These are phyloP conservation scores for Xylariaceae sp. DNA, from an alignment of 2,329 filamentous ascomycete species.

Conservation along the genomic window DNA sequence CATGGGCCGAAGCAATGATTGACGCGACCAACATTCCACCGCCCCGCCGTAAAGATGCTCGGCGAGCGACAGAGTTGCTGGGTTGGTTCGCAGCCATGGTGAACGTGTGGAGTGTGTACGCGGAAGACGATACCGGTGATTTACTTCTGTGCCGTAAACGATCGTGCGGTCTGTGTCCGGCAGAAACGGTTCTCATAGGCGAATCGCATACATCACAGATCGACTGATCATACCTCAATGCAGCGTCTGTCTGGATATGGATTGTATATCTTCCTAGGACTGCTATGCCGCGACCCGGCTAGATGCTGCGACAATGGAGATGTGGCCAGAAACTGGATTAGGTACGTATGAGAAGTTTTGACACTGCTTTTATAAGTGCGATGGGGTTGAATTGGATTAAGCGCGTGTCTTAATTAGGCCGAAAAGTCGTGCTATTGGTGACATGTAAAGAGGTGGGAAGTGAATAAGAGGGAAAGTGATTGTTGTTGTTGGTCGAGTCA, in stretches of 20 bases:
- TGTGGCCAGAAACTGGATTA: conserved; percentile 12
- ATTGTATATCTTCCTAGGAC: background rate
- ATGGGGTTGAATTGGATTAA: conserved; percentile 25
- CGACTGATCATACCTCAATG: conserved; percentile 27
- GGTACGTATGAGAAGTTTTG: conserved; percentile 8
- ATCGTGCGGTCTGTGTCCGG: conserved; percentile 14
- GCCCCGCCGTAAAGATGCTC: conserved; percentile 15
- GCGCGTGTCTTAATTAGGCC: conserved; percentile 27
- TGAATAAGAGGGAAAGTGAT: conserved; percentile 22
- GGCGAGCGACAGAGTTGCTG: conserved; percentile 10
- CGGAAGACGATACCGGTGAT: conserved; percentile 2
- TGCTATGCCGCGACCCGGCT: background rate
- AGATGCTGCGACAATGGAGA: conserved; percentile 13
- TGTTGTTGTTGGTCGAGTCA: conserved; percentile 14
- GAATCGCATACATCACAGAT: conserved; percentile 26
- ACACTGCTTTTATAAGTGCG: conserved; percentile 23
- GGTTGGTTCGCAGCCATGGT: conserved; percentile 18
- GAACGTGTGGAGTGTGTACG: background rate
- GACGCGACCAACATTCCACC: conserved; percentile 20
- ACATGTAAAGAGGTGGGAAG: conserved; percentile 7
- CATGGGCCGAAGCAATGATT: conserved; percentile 22
- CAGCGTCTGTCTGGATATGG: conserved; percentile 23
- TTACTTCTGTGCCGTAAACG: conserved; percentile 5
- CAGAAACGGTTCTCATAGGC: conserved; percentile 20
- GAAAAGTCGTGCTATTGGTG: conserved; percentile 9